phyloP scores from a whole-genome alignment of 1,284 basidiomycete genomes.

The Pyrrhoderma noxium region DNA sequence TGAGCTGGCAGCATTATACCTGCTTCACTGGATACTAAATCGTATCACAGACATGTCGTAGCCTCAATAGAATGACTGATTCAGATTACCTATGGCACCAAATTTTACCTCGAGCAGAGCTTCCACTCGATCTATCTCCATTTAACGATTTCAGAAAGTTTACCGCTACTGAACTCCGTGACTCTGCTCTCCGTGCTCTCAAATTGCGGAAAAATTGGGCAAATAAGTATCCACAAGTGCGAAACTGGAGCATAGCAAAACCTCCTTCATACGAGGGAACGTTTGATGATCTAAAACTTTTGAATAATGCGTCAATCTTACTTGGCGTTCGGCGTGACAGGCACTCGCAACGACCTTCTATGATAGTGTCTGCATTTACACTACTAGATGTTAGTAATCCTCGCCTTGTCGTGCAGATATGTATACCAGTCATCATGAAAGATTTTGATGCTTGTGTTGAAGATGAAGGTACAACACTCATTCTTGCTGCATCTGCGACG shows the following conservation, averaged over 20 bases:
- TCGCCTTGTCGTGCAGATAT: slow-evolving; percentile 5
- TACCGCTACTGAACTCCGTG: slow-evolving; percentile 9
- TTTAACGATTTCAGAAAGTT: slow-evolving; percentile 9
- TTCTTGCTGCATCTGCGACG: slow-evolving; percentile 14
- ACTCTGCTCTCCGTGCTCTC: slow-evolving; percentile 9
- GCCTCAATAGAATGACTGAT: slow-evolving; percentile 9
- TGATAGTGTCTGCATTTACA: slow-evolving; percentile 9
- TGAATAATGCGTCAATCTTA: slow-evolving; percentile 11
- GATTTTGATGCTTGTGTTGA: slow-evolving; percentile 15
- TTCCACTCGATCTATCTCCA: slow-evolving; percentile 11
- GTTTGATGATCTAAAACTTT: slow-evolving; percentile 14
- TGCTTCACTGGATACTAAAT: background rate
- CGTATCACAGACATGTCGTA: slow-evolving; percentile 14
- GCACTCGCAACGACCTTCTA: slow-evolving; percentile 13
- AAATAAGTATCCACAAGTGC: slow-evolving; percentile 1
- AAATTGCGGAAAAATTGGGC: slow-evolving; percentile 16
- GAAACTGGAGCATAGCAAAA: slow-evolving; percentile 1
- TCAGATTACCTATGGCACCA: slow-evolving; percentile 19
- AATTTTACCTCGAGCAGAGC: slow-evolving; percentile 14
- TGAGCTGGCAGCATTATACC: background rate
- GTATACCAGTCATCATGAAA: slow-evolving; percentile 11
- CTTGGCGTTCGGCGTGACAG: slow-evolving; percentile 13
- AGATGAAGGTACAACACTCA: slow-evolving; percentile 1
- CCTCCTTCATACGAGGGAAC: slow-evolving; percentile 1
- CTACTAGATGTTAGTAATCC: slow-evolving; percentile 1